These are phyloP conservation scores for Cladosporium sphaerospermum DNA, from an alignment of 2,329 filamentous ascomycete species.

Conservation along the genomic window DNA sequence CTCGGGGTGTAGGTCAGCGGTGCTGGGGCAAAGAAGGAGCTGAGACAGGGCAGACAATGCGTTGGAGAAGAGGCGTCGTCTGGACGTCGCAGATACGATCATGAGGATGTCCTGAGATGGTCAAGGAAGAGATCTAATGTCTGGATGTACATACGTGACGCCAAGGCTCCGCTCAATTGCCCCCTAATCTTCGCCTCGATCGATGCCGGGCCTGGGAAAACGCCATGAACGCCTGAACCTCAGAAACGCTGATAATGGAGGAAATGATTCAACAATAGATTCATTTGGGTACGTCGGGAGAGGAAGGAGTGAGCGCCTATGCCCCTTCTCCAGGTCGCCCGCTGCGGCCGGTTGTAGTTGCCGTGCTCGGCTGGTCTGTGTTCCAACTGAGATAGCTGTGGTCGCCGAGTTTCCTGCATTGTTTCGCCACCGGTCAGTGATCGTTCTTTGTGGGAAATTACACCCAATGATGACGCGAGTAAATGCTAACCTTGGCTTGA, in stretches of 20 bases:
- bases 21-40: background rate
- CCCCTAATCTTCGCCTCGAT: conserved; percentile 1
- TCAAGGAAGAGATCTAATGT: background rate
- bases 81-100: background rate
- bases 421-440: conserved; percentile 13
- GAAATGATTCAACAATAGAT: background rate
- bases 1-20: conserved; percentile 3
- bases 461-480: background rate
- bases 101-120: background rate
- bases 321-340: conserved; percentile 26
- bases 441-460: background rate
- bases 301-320: background rate
- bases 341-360: conserved; percentile 44
- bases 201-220: background rate
- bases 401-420: conserved; percentile 81
- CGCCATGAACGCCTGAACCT: conserved; percentile 6
- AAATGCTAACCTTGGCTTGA: conserved; percentile 70
- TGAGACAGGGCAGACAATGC: conserved; percentile 11
- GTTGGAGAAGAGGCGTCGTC: background rate
- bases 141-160: conserved; percentile 9
- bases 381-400: conserved; percentile 98
- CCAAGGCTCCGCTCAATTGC: background rate
- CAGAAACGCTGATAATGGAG: background rate
- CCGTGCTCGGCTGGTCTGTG: conserved; percentile 56
- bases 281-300: background rate